Evolutionary conservation across 2,329 filamentous ascomycete genomes (phyloP), one percentile per base, ranked within the genome.

Genomic region (Hortaea werneckii): DNA sequence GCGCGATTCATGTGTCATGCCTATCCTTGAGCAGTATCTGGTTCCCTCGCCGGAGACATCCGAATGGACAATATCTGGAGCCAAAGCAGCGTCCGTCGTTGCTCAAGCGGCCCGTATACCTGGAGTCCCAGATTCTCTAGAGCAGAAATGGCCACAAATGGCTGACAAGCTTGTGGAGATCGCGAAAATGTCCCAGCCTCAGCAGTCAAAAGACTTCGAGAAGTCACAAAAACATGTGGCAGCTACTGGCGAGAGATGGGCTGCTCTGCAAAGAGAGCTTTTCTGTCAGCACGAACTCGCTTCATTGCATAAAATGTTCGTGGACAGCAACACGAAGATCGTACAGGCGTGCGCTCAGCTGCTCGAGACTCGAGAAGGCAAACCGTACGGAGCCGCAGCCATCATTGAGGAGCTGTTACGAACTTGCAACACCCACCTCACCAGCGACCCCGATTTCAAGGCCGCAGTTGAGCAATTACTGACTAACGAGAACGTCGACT

Each of bases 121-220:
- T n/a, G 49, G 49, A 4, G 40, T 57, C 5, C 32, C 43, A 1
- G 42, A 43, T 8, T 68, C 76, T 1, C 68, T 85, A 0, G 62
- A 69, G 11, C 46, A 46, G 4, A 71, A 82, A 51, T 92, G 86
- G 85, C 63, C 70, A 2, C 69, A 69, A 1, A 65, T 87, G n/a
- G 76, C 78, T 0, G 67, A 76, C 1, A 63, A 72, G 0, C 67
- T 95, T n/a, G 70, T 82, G 27, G 71, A 79, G 29, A 74, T 77
- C 34, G 80, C 95, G 46, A 81, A 80, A 44, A 77, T 78, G 5
- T 94, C 87, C 0, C 74, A 86, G 5, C 87, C 89, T 1, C 87
- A 90, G 59, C 80, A 90, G 46, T 88, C 87, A 0, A 83, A 83
- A 50, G 84, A 87, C 12, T 85, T 85, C 54, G 74, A 77, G 27